Percentiles rank a stretch among this genome's conserved stretches.
Conservation (phyloP, 495 filamentous ascomycete species). For the Penicillium subrubescens region DNA sequence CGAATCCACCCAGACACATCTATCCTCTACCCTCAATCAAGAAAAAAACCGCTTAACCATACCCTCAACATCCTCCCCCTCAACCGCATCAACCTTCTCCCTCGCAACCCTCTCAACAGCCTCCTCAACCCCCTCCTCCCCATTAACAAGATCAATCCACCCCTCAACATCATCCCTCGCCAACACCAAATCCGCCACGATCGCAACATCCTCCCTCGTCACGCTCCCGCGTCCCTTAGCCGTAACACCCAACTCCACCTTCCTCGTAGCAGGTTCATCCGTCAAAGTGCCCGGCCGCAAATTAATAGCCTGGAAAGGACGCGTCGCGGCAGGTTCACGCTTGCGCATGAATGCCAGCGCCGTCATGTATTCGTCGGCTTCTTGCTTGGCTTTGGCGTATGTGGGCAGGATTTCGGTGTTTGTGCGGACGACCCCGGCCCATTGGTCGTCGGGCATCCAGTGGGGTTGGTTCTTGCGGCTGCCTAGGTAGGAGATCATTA, state of each 20-base stretch:
- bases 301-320: conserved; percentile 62
- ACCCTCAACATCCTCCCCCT: conserved; percentile 63
- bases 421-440: conserved; percentile 49
- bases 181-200: conserved; percentile 65
- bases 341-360: conserved; percentile 52
- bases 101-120: conserved; percentile 66
- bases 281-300: conserved; percentile 70
- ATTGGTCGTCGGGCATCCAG: conserved; percentile 69
- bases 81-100: conserved; percentile 64
- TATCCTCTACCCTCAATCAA: background rate
- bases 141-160: conserved; percentile 63
- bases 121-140: conserved; percentile 58
- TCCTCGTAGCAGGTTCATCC: conserved; percentile 57
- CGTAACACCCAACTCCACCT: conserved; percentile 67
- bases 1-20: background rate
- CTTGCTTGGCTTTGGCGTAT: conserved; percentile 75
- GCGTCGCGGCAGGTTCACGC: conserved; percentile 38
- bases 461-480: conserved; percentile 58
- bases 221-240: conserved; percentile 52
- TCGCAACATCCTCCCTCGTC: conserved; percentile 69
- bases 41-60: conserved; percentile 47
- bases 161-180: conserved; percentile 59
- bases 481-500: conserved; percentile 70
- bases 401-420: conserved; percentile 58
- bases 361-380: conserved; percentile 73